Base-by-base conservation (phyloP, 129 eudicot species). In the Saposhnikovia divaricata region DNA sequence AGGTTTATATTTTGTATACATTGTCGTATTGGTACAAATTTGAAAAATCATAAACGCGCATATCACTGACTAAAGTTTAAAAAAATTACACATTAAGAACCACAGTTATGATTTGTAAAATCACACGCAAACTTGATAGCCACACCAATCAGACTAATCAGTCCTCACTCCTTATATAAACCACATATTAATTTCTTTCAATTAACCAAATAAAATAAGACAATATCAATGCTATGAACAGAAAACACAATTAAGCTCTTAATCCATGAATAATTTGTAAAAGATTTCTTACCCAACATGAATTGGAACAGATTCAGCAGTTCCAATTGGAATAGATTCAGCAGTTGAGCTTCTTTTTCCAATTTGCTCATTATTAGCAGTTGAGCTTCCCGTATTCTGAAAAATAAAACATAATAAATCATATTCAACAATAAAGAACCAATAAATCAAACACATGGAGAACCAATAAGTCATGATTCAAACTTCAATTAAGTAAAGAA, bases 281-380 rank as follows among this genome's bases (percentile, higher is more conserved):
- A 47, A 39, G 44, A 40, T 38, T 79, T 77, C 87, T 70, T 86
- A 91, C 97, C 97, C 78, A 61, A n/a, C n/a, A n/a, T n/a, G n/a
- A n/a, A n/a, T n/a, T n/a, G n/a, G n/a, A n/a, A n/a, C n/a, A n/a
- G n/a, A n/a, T n/a, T n/a, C n/a, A n/a, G n/a, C n/a, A n/a, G n/a
- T n/a, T n/a, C n/a, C n/a, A n/a, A n/a, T n/a, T n/a, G n/a, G n/a
- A n/a, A n/a, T n/a, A n/a, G n/a, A n/a, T n/a, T n/a, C n/a, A n/a
- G n/a, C n/a, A n/a, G n/a, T n/a, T n/a, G n/a, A n/a, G n/a, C n/a
- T n/a, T n/a, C n/a, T n/a, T n/a, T n/a, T n/a, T n/a, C n/a, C n/a
- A n/a, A n/a, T n/a, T n/a, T n/a, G n/a, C n/a, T n/a, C n/a, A n/a
- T n/a, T n/a, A n/a, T n/a, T n/a, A n/a, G n/a, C n/a, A n/a, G n/a